A percentile compares a stretch with the other conserved stretches of the same genome.
phyloP scores from a whole-genome alignment of 768 basidiomycete genomes.

The Trametes cingulata region DNA sequence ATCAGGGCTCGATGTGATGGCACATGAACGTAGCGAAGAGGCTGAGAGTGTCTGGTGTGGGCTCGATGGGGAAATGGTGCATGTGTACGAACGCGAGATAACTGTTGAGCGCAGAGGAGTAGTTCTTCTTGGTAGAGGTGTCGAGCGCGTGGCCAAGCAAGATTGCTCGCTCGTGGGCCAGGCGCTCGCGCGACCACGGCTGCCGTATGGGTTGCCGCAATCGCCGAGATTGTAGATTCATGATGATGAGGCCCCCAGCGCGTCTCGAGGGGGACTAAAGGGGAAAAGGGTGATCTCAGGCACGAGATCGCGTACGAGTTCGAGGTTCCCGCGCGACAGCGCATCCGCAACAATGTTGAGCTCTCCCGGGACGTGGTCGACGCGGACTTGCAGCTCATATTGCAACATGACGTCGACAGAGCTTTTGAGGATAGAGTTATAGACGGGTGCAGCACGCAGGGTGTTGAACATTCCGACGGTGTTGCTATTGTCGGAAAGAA shows the following conservation, averaged over 20 bases:
- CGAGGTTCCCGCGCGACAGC: background rate
- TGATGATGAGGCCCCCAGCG: constrained; percentile 27
- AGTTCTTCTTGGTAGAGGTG: constrained; percentile 23
- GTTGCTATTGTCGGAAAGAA: constrained; percentile 29
- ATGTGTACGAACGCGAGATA: constrained; percentile 37
- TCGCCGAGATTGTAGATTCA: constrained; percentile 13
- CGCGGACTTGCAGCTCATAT: background rate
- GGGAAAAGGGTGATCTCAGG: background rate
- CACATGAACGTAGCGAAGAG: constrained; percentile 39
- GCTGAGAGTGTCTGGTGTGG: constrained; percentile 39
- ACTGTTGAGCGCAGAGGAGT: constrained; percentile 38
- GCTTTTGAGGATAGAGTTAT: background rate
- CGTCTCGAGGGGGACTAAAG: constrained; percentile 23
- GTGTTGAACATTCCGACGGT: constrained; percentile 30
- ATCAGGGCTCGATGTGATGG: constrained; percentile 38
- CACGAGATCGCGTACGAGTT: background rate
- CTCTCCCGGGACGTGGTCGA: background rate
- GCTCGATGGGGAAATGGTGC: constrained; percentile 39
- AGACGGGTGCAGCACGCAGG: constrained; percentile 13
- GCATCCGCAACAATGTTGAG: background rate
- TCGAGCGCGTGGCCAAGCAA: constrained; percentile 36
- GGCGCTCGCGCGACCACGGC: constrained; percentile 38
- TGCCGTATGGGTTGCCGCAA: constrained; percentile 35
- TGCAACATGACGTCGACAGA: background rate
- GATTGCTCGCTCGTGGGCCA: constrained; percentile 35